Percentiles rank a stretch among this genome's conserved stretches.
Evolutionary conservation across 208 protist genomes (phyloP).

Genomic region (Herpetomonas tarakana): DNA sequence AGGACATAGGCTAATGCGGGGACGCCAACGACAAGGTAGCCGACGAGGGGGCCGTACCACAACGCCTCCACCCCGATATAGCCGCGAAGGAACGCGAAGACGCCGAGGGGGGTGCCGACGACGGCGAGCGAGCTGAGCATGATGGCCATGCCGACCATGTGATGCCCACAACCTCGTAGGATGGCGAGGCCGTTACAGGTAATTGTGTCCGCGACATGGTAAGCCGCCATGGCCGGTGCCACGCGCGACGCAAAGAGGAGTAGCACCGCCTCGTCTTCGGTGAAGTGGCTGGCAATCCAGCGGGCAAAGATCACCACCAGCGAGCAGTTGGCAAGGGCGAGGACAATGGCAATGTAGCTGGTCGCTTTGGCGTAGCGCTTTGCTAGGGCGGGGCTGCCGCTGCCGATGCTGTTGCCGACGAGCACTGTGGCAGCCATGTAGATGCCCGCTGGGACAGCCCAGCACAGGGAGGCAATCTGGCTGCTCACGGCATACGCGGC

Average conservation of each 20-base stretch:
- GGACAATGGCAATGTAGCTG: slow-evolving; percentile 18
- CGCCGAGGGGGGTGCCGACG: slow-evolving; percentile 64
- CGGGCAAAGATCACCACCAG: slow-evolving; percentile 23
- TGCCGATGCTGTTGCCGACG: slow-evolving; percentile 69
- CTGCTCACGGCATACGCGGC: slow-evolving; percentile 68
- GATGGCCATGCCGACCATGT: slow-evolving; percentile 47
- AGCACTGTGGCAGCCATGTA: slow-evolving; percentile 71
- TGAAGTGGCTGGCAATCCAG: slow-evolving; percentile 52
- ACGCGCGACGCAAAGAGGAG: slow-evolving; percentile 3
- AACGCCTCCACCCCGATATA: slow-evolving; percentile 57
- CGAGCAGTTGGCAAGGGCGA: slow-evolving; percentile 40
- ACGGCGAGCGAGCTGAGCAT: slow-evolving; percentile 60
- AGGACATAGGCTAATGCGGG: slow-evolving; percentile 65
- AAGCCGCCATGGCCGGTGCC: slow-evolving; percentile 36
- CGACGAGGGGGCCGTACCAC: slow-evolving; percentile 67
- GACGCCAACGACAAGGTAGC: slow-evolving; percentile 50
- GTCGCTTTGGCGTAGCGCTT: slow-evolving; percentile 39
- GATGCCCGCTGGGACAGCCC: slow-evolving; percentile 55
- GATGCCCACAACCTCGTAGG: slow-evolving; percentile 62
- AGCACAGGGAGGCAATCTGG: slow-evolving; percentile 60
- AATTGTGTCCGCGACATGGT: slow-evolving; percentile 63
- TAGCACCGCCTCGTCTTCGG: slow-evolving; percentile 25
- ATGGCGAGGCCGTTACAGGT: slow-evolving; percentile 80
- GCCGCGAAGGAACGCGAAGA: slow-evolving; percentile 51
- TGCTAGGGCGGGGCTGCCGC: slow-evolving; percentile 41